These are phyloP conservation scores for Platismatia glauca DNA, from an alignment of 495 filamentous ascomycete genomes.

Conservation along the genomic window DNA sequence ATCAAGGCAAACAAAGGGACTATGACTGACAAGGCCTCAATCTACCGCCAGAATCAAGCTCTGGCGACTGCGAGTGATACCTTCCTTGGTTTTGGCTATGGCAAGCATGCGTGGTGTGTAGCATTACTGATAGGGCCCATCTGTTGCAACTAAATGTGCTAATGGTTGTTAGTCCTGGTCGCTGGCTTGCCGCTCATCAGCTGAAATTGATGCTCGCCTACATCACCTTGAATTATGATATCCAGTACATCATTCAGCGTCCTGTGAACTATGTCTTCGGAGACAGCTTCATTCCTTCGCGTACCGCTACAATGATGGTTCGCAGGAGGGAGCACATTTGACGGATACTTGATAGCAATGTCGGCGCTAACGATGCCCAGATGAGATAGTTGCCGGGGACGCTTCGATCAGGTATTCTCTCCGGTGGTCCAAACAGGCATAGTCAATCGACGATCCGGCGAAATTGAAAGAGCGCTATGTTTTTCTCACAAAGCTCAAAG, in stretches of 20 bases:
- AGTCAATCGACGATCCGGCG: no score
- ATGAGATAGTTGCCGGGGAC: no score
- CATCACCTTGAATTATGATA: conserved; percentile 20
- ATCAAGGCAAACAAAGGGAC: neutral
- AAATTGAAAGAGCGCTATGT: no score
- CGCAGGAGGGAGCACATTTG: neutral
- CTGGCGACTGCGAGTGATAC: conserved; percentile 16
- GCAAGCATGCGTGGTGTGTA: conserved; percentile 21
- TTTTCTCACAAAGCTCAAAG: no score
- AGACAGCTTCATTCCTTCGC: conserved; percentile 7
- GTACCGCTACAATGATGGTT: neutral
- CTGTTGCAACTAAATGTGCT: no score
- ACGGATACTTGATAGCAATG: neutral
- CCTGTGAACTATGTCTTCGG: conserved; percentile 7
- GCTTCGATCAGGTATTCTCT: no score
- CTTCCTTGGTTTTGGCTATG: conserved; percentile 21
- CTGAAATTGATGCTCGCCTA: conserved; percentile 24
- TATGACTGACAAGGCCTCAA: neutral
- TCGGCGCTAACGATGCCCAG: no score
- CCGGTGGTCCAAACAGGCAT: no score
- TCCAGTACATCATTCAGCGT: conserved; percentile 13
- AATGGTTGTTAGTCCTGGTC: conserved; percentile 17
- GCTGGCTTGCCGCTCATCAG: conserved; percentile 20
- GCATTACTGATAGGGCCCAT: no score
- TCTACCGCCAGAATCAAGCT: neutral